Conservation (phyloP, 2,329 filamentous ascomycete species). For the Trichoderma asperellum region DNA sequence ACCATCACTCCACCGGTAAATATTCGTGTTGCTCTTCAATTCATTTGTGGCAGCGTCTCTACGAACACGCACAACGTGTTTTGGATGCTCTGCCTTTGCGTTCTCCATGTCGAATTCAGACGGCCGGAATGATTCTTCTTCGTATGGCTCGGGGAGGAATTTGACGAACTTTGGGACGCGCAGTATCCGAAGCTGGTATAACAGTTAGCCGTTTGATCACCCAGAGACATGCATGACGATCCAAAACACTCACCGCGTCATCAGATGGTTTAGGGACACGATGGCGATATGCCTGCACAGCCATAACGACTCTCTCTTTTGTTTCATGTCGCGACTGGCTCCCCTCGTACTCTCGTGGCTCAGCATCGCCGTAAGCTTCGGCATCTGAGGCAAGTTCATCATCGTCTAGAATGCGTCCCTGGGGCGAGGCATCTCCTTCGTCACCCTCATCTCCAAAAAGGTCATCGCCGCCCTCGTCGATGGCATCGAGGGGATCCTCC, state of each 20-base stretch:
- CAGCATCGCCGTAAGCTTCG: conserved; percentile 48
- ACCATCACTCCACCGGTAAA: conserved; percentile 80
- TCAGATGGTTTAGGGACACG: conserved; percentile 71
- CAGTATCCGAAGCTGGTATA: conserved; percentile 65
- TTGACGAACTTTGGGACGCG: conserved; percentile 74
- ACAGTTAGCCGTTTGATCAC: background rate
- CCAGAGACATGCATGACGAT: background rate
- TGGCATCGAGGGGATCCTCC: conserved; percentile 56
- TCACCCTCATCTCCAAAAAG: conserved; percentile 66
- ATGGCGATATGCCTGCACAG: conserved; percentile 69
- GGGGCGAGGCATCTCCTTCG: conserved; percentile 60
- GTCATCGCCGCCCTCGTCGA: conserved; percentile 63
- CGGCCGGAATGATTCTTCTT: conserved; percentile 67
- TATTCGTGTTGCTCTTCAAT: conserved; percentile 73
- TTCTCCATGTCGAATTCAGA: conserved; percentile 59
- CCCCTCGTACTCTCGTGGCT: conserved; percentile 51
- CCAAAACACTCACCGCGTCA: conserved; percentile 62
- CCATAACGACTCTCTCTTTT: conserved; percentile 62
- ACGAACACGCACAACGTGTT: conserved; percentile 71
- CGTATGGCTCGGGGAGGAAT: conserved; percentile 69
- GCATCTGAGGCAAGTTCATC: conserved; percentile 58
- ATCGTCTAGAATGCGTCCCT: conserved; percentile 67
- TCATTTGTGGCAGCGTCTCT: conserved; percentile 67
- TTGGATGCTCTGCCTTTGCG: conserved; percentile 58
- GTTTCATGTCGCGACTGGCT: conserved; percentile 52